These are phyloP conservation scores for Oryza glaberrima DNA, from an alignment of 176 grass and related monocot genomes.

Conservation along the genomic window DNA sequence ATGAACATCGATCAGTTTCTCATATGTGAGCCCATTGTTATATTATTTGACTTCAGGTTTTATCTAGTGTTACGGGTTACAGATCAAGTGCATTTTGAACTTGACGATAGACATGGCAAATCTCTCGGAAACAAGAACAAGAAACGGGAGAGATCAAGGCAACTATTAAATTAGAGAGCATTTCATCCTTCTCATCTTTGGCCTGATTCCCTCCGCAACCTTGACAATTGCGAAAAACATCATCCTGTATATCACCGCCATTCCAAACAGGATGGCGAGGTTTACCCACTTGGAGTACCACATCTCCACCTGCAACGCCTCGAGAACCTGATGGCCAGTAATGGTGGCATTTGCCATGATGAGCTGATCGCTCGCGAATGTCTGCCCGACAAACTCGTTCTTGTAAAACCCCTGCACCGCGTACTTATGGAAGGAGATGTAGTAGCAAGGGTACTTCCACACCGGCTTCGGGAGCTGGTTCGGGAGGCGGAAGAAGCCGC, in stretches of 20 bases:
- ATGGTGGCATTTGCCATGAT: conserved; percentile 32
- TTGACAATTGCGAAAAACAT: conserved; percentile 43
- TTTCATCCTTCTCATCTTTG: conserved; percentile 5
- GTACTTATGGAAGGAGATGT: conserved; percentile 60
- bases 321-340: conserved; percentile 26
- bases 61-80: too few relatives aligned
- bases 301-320: conserved; percentile 39
- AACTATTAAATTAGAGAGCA: background rate
- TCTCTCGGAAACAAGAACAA: too few relatives aligned
- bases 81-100: too few relatives aligned
- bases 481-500: conserved; percentile 48
- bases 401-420: conserved; percentile 51
- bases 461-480: conserved; percentile 50
- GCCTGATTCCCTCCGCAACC: conserved; percentile 10
- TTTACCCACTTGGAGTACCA: conserved; percentile 54
- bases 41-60: too few relatives aligned
- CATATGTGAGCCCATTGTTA: too few relatives aligned
- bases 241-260: conserved; percentile 36
- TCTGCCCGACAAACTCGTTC: conserved; percentile 48
- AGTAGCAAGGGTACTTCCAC: conserved; percentile 56
- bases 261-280: conserved; percentile 37
- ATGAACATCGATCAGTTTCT: too few relatives aligned
- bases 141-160: background rate
- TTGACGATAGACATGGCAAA: too few relatives aligned
- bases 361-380: conserved; percentile 38